Conservation (phyloP, 2,329 filamentous ascomycete genomes). For the Davidsoniella virescens region DNA sequence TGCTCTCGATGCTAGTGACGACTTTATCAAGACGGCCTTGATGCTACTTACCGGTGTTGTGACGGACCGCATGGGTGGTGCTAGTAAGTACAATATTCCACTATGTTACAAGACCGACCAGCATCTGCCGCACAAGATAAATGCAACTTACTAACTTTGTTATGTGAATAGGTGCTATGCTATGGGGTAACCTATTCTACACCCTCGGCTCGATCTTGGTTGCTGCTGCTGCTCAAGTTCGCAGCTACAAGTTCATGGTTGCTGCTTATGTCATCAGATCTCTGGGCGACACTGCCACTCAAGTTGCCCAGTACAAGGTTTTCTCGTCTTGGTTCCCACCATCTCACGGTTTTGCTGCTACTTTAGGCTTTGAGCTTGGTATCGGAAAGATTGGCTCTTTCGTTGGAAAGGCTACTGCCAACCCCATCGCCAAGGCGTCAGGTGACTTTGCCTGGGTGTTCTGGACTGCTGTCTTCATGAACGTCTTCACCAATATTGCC, state of each 20-base stretch:
- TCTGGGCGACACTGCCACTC: conserved; percentile 46
- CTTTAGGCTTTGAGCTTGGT: conserved; percentile 41
- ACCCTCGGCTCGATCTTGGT: conserved; percentile 41
- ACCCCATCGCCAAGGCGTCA: conserved; percentile 38
- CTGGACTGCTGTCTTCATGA: conserved; percentile 47
- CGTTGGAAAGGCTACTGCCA: conserved; percentile 42
- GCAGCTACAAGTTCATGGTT: conserved; percentile 45
- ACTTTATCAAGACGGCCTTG: conserved; percentile 43
- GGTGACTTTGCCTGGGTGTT: conserved; percentile 47
- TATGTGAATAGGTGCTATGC: conserved; percentile 28
- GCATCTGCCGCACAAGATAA: neutral
- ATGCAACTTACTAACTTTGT: neutral
- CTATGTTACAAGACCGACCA: no score
- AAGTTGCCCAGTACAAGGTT: conserved; percentile 48
- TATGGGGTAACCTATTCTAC: conserved; percentile 46
- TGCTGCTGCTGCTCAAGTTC: conserved; percentile 37
- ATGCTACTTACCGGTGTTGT: conserved; percentile 38
- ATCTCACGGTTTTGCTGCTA: conserved; percentile 44
- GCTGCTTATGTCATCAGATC: conserved; percentile 37
- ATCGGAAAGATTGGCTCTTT: conserved; percentile 46
- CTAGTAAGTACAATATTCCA: conserved; percentile 21
- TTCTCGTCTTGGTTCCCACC: conserved; percentile 50
- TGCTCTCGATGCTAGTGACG: conserved; percentile 40
- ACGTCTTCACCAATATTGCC: conserved; percentile 42
- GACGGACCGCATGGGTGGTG: conserved; percentile 42